Evolutionary conservation across 768 basidiomycete genomes (phyloP), one percentile per base, ranked within the genome.

Genomic region (Mycena belliarum): DNA sequence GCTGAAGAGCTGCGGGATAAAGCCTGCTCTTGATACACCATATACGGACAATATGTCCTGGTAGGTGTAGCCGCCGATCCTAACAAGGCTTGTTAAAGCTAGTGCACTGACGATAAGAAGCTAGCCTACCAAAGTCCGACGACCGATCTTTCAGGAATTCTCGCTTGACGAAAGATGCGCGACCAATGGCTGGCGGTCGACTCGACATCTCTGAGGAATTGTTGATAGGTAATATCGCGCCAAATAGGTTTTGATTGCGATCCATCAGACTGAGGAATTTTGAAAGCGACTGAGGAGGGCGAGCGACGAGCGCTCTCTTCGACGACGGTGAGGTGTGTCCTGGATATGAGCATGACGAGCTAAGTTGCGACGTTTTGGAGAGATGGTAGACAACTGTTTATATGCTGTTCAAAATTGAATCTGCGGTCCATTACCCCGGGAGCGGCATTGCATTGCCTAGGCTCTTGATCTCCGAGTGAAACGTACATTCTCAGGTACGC

Each of bases 1-100:
- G 68, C 87, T 88, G 76, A 91, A 89, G 16, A 91, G 71, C 61
- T 91, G 89, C 1, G 90, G 90, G 60, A 89, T 74, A 69, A 85
- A 91, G 6, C 89, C 89, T 7, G 89, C 90, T 66, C 89, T 78
- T 15, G 87, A 85, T 58, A 92, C 73, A 51, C 84, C 85, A 67
- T 90, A 91, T 59, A 91, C 85, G 61, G 88, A 86, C 21, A 91
- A 72, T 29, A 86, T 80, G 68, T 92, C 89, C 44, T 74, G 69
- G 67, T 91, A 91, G 21, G 83, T 81, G 75, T 87, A 85, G 7
- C 90, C 90, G 33, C 84, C 78, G 40, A 91, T 72, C 90, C 90
- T 92, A 48, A 5, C 64, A 62, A 48, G 32, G 45, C 44, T 50
- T 26, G 45, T 49, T 18, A 38, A 23, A 23, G 25, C 18, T 48